phyloP scores from a whole-genome alignment of 345 rosid species.

The Geranium rotundifolium region DNA sequence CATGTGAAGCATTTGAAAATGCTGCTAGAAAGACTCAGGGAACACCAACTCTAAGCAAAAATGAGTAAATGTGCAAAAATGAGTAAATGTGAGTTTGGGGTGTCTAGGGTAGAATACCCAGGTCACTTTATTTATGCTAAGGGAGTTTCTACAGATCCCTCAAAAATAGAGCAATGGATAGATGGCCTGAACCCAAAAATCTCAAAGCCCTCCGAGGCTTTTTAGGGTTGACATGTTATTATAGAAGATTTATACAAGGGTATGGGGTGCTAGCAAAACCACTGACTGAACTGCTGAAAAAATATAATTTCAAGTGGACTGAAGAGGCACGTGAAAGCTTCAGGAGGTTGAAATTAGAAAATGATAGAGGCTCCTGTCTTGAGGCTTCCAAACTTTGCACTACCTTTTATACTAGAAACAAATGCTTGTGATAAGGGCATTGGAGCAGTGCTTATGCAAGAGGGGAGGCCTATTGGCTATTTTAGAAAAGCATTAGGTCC shows the following conservation, averaged over 20 bases:
- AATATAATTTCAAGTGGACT: neutral
- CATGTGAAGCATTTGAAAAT: neutral
- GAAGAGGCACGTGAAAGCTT: neutral
- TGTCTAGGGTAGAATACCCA: too few species aligned
- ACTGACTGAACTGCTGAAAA: neutral
- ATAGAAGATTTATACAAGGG: neutral
- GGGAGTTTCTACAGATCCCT: neutral
- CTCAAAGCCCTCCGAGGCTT: neutral
- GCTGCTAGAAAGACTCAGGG: neutral
- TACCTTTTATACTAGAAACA: neutral
- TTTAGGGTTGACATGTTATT: conserved; percentile 1
- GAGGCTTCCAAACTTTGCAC: neutral
- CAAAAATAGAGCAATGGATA: neutral
- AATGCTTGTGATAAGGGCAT: neutral
- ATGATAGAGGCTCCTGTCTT: neutral
- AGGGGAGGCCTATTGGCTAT: neutral
- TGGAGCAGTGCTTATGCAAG: neutral
- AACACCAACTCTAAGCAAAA: neutral
- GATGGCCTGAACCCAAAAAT: neutral
- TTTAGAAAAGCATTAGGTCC: neutral
- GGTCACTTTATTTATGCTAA: neutral
- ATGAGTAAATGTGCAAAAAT: too few species aligned
- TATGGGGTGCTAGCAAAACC: neutral
- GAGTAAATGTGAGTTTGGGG: neutral
- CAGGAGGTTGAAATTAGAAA: neutral